Evolutionary conservation across 2,329 filamentous ascomycete genomes (phyloP), one percentile per base, ranked within the genome.

Genomic region (Sporothrix euskadiensis): DNA sequence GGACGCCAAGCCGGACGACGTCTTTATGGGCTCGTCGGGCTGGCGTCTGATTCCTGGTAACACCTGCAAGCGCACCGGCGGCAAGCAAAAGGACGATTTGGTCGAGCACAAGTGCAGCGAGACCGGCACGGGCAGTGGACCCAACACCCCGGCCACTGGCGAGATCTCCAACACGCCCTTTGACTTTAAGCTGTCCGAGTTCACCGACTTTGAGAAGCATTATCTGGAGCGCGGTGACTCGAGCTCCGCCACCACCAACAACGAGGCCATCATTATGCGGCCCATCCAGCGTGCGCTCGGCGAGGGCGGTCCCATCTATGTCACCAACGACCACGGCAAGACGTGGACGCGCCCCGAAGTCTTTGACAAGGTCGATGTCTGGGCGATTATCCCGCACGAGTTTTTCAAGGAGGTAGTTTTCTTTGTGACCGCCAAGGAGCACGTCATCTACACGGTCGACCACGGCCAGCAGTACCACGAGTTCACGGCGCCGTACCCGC

Each of bases 21-120:
- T 85, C 1, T 99, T 94, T 82, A 90, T 87, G 82, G 96, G 94
- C 14, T 92, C 92, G 3, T 97, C 94, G 41, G 96, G 96, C 35
- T 99, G 94, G 88, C 90, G 95, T 74, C 87, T 95, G 77, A 98
- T 99, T 74, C 95, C 96, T 0, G 93, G 92, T 35, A 91, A 95
- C 80, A 88, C 87, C 32, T 95, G 93, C 81, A 88, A 89, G 77
- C 84, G 88, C 65, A 86, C 84, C 16, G 80, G 81, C 16, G 91
- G 89, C 54, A 82, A 85, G 68, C 88, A 92, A 76, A 90, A 93
- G 78, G 92, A 94, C 77, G 87, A 91, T 71, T 83, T 86, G n/a
- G 87, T 94, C 16, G 90, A 97, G 77, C 88, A 90, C 75, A 88
- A 92, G 74, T 99, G 96, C 83, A 87, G 87, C 19, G 92, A 96